Base-by-base conservation (phyloP, 345 rosid species). In the Trapa bicornis region DNA sequence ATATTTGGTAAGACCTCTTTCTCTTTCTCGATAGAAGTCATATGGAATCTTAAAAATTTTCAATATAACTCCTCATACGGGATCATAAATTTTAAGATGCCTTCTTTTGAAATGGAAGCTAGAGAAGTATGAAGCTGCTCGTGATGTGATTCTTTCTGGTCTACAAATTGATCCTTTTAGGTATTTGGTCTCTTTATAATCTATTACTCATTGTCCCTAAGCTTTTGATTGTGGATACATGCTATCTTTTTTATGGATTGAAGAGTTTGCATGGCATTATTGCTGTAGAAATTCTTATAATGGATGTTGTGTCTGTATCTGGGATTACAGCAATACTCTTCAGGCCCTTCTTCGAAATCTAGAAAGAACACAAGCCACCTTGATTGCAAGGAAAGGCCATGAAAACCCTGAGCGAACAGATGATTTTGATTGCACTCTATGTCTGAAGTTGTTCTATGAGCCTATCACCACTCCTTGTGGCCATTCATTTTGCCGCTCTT, bases 381-480 rank as follows among this genome's bases (percentile, higher is more conserved):
- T 73, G 65, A 72, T 41, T 71, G 73, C 64, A 65, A 82, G 74
- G 67, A 80, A 75, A 73, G 70, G 68, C 71, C 73, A 76, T 78
- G 85, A 69, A 56, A 76, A 73, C 75, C 82, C 83, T 33, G 95
- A 85, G 71, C 87, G 84, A 16, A 76, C 82, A 14, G 97, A 90
- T 82, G 99, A 88, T 45, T 94, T 88, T 77, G 96, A 87, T 70
- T 94, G 97, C 82, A 91, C 92, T 2, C 83, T 94, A 56, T 94
- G 99, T 71, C 78, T 90, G 81, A 94, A 94, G 79, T 78, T 94
- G 81, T 76, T 94, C 39, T 87, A 80, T 76, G 91, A 90, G 54
- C 99, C 99, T 72, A 72, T 84, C 68, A 94, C 99, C 3, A 88
- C 97, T 70, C 87, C 99, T 12, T 94, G 99, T 64, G 99, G 99